A percentile compares a stretch with the other conserved stretches of the same genome.
phyloP scores from a whole-genome alignment of 2,329 filamentous ascomycete genomes.

The Aspergillus terreus region DNA sequence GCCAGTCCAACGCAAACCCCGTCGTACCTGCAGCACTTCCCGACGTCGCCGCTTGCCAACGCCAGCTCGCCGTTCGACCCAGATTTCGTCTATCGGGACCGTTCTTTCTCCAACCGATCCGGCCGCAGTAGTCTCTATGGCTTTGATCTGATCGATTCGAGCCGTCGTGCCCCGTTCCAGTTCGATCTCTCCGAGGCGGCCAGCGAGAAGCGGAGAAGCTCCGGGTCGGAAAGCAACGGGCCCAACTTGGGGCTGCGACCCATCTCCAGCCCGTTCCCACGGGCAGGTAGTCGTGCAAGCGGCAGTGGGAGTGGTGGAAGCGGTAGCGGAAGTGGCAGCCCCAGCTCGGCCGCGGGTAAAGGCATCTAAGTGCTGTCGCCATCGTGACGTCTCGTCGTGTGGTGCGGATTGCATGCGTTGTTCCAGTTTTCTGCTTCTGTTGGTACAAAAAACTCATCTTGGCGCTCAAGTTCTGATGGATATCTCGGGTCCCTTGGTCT shows the following conservation, averaged over 20 bases:
- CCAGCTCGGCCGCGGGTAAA: slow-evolving; percentile 35
- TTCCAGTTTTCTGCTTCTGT: slow-evolving; percentile 9
- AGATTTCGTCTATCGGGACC: slow-evolving; percentile 32
- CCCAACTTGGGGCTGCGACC: slow-evolving; percentile 36
- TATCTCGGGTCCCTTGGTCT: not conserved
- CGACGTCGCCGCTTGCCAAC: slow-evolving; percentile 32
- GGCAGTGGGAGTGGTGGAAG: slow-evolving; percentile 39
- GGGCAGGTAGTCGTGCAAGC: slow-evolving; percentile 47
- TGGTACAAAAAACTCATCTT: slow-evolving; percentile 5
- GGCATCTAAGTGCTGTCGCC: slow-evolving; percentile 15
- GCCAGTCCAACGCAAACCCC: slow-evolving; percentile 32
- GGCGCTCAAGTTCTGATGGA: slow-evolving; percentile 4
- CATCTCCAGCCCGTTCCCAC: slow-evolving; percentile 36
- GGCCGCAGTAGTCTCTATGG: slow-evolving; percentile 35
- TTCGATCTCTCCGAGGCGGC: slow-evolving; percentile 29
- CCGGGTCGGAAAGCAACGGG: slow-evolving; percentile 29
- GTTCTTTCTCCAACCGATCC: slow-evolving; percentile 42
- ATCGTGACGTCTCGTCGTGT: too few species aligned
- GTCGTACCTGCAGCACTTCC: slow-evolving; percentile 28
- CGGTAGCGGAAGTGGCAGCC: slow-evolving; percentile 40
- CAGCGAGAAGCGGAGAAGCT: slow-evolving; percentile 27
- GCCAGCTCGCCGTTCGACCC: slow-evolving; percentile 29
- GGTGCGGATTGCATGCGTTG: not conserved
- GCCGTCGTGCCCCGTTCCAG: slow-evolving; percentile 27
- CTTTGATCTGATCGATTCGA: slow-evolving; percentile 28